Evolutionary conservation across 805 yeast genomes (phyloP).

Genomic region (Wickerhamiella qilinensis): DNA sequence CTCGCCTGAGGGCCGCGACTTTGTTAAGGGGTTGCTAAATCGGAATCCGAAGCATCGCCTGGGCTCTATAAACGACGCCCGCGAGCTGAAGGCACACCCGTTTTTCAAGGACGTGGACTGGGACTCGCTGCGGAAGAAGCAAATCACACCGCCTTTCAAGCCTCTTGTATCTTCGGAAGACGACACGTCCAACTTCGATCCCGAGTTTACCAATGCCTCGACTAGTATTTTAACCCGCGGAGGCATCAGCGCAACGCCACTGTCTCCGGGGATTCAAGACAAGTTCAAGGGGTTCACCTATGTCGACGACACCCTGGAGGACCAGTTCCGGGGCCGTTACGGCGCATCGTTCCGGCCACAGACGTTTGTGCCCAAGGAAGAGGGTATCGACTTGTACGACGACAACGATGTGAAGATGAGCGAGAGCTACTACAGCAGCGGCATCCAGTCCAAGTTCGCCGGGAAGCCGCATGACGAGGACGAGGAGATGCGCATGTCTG

Average conservation of each 20-base stretch:
- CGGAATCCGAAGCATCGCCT: slow-evolving; percentile 91
- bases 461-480: slow-evolving; percentile 14
- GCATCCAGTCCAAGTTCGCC: slow-evolving; percentile 17
- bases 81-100: slow-evolving; percentile 82
- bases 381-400: slow-evolving; percentile 22
- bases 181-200: slow-evolving; percentile 94
- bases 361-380: slow-evolving; percentile 16
- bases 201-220: slow-evolving; percentile 87
- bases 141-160: slow-evolving; percentile 90
- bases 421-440: slow-evolving; percentile 18
- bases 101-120: slow-evolving; percentile 87
- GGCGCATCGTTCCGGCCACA: slow-evolving; percentile 8
- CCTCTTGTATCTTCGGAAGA: slow-evolving; percentile 84
- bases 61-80: slow-evolving; percentile 83
- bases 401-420: slow-evolving; percentile 22
- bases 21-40: slow-evolving; percentile 87
- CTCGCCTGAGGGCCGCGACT: slow-evolving; percentile 83
- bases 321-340: slow-evolving; percentile 34
- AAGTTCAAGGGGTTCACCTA: slow-evolving; percentile 94
- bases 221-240: slow-evolving; percentile 57
- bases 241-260: slow-evolving; percentile 43
- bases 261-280: slow-evolving; percentile 90
- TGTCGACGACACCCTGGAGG: slow-evolving; percentile 88
- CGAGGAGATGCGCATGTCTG: slow-evolving; percentile 11
- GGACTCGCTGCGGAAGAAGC: slow-evolving; percentile 60